phyloP scores from a whole-genome alignment of 192 early-diverging fungal genomes.

The Paraglomus occultum region DNA sequence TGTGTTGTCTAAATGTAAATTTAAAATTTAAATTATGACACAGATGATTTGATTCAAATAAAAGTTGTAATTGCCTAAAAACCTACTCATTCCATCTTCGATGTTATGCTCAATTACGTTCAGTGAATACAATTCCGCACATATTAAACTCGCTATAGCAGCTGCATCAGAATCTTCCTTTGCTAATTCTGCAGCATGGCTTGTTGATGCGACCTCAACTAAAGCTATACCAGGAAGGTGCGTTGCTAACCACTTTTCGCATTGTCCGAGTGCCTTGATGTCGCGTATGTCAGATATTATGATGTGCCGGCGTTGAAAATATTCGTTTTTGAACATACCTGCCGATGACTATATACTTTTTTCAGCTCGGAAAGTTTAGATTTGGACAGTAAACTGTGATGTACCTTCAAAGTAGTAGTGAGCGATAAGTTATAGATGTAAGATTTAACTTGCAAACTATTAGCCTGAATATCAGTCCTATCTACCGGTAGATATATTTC shows the following conservation, averaged over 20 bases:
- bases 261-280: slow-evolving; percentile 81
- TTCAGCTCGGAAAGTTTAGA: slow-evolving; percentile 62
- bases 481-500: slow-evolving; percentile 72
- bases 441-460: no score
- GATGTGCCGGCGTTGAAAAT: slow-evolving; percentile 14
- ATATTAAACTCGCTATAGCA: slow-evolving; percentile 77
- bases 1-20: slow-evolving; percentile 63
- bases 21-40: neutral
- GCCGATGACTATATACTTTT: slow-evolving; percentile 73
- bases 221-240: slow-evolving; percentile 71
- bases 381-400: slow-evolving; percentile 78
- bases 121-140: slow-evolving; percentile 76
- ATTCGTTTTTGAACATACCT: slow-evolving; percentile 36
- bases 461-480: neutral
- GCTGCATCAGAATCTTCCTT: slow-evolving; percentile 73
- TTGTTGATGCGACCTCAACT: slow-evolving; percentile 77
- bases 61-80: neutral
- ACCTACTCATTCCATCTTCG: slow-evolving; percentile 66
- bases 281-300: neutral
- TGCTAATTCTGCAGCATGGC: slow-evolving; percentile 85
- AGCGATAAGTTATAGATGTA: neutral
- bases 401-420: slow-evolving; percentile 45
- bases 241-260: slow-evolving; percentile 66
- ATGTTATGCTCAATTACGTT: slow-evolving; percentile 75
- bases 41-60: neutral